phyloP scores from a whole-genome alignment of 2,329 filamentous ascomycete species.

The Trichophyton simii region DNA sequence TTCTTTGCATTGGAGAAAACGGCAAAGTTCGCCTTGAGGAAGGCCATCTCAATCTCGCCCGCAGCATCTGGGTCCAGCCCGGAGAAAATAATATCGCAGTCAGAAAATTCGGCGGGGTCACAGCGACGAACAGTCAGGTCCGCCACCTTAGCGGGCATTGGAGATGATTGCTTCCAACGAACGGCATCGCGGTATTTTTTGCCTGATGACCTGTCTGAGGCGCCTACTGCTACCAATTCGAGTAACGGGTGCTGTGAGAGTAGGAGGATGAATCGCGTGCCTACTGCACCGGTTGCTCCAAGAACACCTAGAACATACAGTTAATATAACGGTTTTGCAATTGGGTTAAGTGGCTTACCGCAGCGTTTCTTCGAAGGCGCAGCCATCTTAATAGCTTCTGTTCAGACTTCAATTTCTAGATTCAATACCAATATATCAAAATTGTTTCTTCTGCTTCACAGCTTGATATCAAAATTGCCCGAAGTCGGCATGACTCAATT shows the following conservation, averaged over 20 bases:
- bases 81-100: conserved; percentile 88
- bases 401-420: background rate
- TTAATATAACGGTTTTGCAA: background rate
- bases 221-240: conserved; percentile 75
- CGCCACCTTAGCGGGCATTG: conserved; percentile 63
- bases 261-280: conserved; percentile 88
- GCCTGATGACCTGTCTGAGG: conserved; percentile 75
- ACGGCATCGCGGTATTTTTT: conserved; percentile 94
- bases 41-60: conserved; percentile 83
- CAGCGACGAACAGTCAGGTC: conserved; percentile 79
- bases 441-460: background rate
- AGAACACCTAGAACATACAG: conserved; percentile 49
- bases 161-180: conserved; percentile 80
- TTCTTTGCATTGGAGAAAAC: conserved; percentile 98
- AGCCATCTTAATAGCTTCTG: background rate
- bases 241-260: conserved; percentile 80
- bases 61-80: conserved; percentile 88
- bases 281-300: conserved; percentile 85
- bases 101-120: conserved; percentile 64
- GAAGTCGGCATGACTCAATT: background rate
- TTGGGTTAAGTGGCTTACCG: conserved; percentile 5
- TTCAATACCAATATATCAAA: background rate
- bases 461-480: background rate
- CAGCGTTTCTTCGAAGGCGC: conserved; percentile 9
- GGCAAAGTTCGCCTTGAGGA: conserved; percentile 73